phyloP scores from a whole-genome alignment of 805 yeast genomes.

The Cyberlindnera nakhonratchasimensis region DNA sequence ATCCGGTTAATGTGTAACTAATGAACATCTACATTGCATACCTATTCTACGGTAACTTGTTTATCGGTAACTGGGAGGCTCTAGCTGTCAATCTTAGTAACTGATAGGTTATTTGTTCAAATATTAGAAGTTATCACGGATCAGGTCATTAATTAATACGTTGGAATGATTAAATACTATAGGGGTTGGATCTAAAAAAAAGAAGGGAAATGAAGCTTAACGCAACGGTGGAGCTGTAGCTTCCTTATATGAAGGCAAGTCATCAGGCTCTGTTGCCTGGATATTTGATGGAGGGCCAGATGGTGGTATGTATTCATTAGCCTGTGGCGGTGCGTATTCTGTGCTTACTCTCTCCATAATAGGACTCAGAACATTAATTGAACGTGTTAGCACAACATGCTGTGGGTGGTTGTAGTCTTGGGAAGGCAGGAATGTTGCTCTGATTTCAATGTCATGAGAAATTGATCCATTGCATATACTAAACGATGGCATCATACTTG shows the following conservation, averaged over 20 bases:
- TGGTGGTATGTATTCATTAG: too few species aligned
- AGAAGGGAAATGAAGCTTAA: not conserved
- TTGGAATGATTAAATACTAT: too few species aligned
- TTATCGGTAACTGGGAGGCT: too few species aligned
- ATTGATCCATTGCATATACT: constrained; percentile 5
- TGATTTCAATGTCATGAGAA: not conserved
- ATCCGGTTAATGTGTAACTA: constrained; percentile 3
- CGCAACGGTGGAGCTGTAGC: not conserved
- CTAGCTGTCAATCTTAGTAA: too few species aligned
- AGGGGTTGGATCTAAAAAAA: too few species aligned
- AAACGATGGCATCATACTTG: constrained; percentile 5
- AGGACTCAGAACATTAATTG: constrained; percentile 1
- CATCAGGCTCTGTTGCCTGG: constrained; percentile 2
- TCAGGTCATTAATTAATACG: too few species aligned
- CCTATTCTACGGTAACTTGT: too few species aligned
- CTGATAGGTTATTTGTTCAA: too few species aligned
- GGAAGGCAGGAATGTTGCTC: constrained; percentile 1
- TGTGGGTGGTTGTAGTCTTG: not conserved
- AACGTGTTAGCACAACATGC: not conserved
- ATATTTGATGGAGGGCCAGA: not conserved
- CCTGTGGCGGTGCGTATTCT: too few species aligned
- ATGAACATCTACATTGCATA: not conserved
- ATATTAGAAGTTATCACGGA: too few species aligned
- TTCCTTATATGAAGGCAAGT: constrained; percentile 11
- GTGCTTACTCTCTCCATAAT: constrained; percentile 7